Base-by-base conservation (phyloP, 768 basidiomycete genomes). In the Hebeloma cylindrosporum region DNA sequence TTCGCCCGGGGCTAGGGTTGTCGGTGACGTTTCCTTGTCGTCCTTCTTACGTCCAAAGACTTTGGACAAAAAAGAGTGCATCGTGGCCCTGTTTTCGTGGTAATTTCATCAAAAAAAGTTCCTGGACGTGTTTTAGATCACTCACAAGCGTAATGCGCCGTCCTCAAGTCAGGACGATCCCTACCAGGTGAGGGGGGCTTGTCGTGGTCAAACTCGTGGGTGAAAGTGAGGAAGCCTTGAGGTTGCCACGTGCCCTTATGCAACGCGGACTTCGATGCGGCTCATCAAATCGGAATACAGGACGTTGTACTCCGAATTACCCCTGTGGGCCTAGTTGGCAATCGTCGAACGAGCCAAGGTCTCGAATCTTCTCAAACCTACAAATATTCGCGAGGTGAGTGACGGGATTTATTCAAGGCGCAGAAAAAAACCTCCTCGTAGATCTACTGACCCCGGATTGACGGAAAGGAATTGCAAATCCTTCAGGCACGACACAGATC, bases 21-120 rank as follows among this genome's bases (percentile, higher is more conserved):
- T 60, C 29, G 67, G 53, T 17, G 65, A 60, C 23, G 73, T 69
- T 55, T 73, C 74, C 48, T 77, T 78, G 54, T 82, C 82, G 21
- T 72, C 66, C 66, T 77, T 85, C 68, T 79, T 87, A 66, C 85
- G 79, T 67, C 81, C 81, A 57, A 88, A 83, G 55, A 88, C 82
- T 60, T 85, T 88, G 64, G 82, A 79, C 59, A 88, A 65, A 71
- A 88, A 86, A 50, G 83, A 82, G 64, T 83, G 72, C 75, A 77
- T 77, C 60, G 68, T 66, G 62, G 62, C 57, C 58, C 53, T 57
- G 45, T 36, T 37, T 16, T 27, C 21, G 18, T n/a, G 10, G 29
- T 22, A 31, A 40, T 27, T 45, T 31, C 18, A 22, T 32, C 21
- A 43, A 28, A 26, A 32, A 42, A 43, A 25, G 38, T 26, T 40